Evolutionary conservation across 371 early-diverging fungal species (phyloP), one percentile per base, ranked within the genome.

Genomic region (Mucor lusitanicus): DNA sequence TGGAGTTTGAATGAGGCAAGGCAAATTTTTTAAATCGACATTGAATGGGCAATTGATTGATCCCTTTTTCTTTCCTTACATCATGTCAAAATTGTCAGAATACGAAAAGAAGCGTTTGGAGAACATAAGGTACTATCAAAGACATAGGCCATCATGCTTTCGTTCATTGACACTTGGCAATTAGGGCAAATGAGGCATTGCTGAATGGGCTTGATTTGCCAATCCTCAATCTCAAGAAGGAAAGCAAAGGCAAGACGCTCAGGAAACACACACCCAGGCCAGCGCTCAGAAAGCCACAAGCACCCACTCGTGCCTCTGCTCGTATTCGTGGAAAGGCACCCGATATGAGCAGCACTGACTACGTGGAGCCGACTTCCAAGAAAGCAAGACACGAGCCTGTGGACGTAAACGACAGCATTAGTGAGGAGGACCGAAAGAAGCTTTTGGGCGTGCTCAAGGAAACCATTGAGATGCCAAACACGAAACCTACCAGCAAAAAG

Each of bases 31-130:
- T 40, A 40, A 15, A 40, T 40, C 40, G 40, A 17, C 15, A 5
- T 0, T 40, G 0, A 17, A 40, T 40, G 17, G 40, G 17, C 17
- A 40, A 17, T 40, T 40, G 40, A 40, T 13, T 40, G 40, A 40
- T 40, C 40, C 4, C 17, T 17, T 6, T 17, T 40, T 17, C 17
- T 40, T 17, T 40, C 5, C 17, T 40, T 40, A 40, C 17, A 40
- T 17, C 40, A 54, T 54, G 54, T 28, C 54, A 3, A 28, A 54
- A 21, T 39, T 78, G 27, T 79, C 79, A 28, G 79, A 71, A 48
- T 83, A 83, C 68, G 83, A 83, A 66, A 75, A 78, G 59, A 62
- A 76, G 56, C 77, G 81, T 25, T 58, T 75, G 44, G 79, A 78
- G 39, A 85, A 85, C 50, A 85, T 85, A 54, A 64, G 69, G 78